A percentile compares a stretch with the other conserved stretches of the same genome.
Conservation (phyloP, 2,329 filamentous ascomycete genomes). For the Claviceps lovelessii region DNA sequence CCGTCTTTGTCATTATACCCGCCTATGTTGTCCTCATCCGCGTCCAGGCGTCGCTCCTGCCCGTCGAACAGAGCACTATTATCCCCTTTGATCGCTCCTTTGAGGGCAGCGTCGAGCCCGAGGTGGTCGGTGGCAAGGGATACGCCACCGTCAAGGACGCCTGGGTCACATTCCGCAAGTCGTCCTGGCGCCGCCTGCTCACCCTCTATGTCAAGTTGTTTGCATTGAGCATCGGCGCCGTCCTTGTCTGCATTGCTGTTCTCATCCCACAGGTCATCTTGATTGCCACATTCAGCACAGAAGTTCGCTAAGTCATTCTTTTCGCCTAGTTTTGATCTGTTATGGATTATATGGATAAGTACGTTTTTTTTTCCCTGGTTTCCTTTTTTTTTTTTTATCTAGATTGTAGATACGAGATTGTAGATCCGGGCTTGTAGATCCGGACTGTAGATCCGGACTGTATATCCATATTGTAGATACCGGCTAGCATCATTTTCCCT, state of each 20-base stretch:
- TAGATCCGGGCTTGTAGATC: too few relatives aligned
- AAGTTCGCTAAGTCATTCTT: not conserved
- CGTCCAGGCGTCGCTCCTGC: constrained; percentile 74
- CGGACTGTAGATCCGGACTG: not conserved
- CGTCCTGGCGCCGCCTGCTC: constrained; percentile 58
- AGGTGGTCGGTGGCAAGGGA: constrained; percentile 57
- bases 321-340: not conserved
- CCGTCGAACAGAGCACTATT: constrained; percentile 68
- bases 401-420: not conserved
- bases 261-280: constrained; percentile 38
- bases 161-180: constrained; percentile 62
- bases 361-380: not conserved
- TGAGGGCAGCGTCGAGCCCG: constrained; percentile 60
- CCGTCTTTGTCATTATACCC: constrained; percentile 57
- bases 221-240: constrained; percentile 34
- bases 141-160: constrained; percentile 60
- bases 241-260: constrained; percentile 30
- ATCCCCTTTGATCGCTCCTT: constrained; percentile 85
- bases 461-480: not conserved
- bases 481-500: not conserved
- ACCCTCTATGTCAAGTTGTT: constrained; percentile 63
- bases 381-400: not conserved
- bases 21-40: constrained; percentile 63
- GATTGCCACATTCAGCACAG: constrained; percentile 13
- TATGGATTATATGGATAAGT: not conserved